Evolutionary conservation across 2,329 filamentous ascomycete species (phyloP).

Genomic region (Curvularia spicifera): DNA sequence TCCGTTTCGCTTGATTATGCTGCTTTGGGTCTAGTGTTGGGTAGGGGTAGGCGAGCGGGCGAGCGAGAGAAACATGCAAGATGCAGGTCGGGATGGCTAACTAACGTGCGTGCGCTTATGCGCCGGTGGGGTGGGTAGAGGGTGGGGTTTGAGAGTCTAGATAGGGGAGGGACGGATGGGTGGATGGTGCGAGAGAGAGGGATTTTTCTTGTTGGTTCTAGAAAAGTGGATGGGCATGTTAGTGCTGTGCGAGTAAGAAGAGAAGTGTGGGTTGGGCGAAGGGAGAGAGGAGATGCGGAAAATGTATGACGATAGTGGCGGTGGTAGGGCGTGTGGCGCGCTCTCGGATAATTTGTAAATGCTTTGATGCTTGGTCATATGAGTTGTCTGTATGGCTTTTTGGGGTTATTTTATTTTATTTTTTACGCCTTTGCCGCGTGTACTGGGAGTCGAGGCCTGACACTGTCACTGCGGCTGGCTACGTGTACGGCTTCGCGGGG

Average conservation of each 20-base stretch:
- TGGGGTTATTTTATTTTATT: background rate
- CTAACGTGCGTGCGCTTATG: too few relatives aligned
- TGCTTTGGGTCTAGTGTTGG: background rate
- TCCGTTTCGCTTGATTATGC: background rate
- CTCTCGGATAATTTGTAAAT: background rate
- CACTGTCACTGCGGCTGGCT: background rate
- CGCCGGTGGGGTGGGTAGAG: too few relatives aligned
- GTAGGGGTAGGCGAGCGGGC: slow-evolving; percentile 2
- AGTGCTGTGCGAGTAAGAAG: too few relatives aligned
- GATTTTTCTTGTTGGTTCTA: background rate
- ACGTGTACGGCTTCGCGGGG: background rate
- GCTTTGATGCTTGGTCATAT: background rate
- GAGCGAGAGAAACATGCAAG: too few relatives aligned
- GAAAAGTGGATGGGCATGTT: background rate
- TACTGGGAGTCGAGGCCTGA: background rate
- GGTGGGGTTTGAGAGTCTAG: too few relatives aligned
- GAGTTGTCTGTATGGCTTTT: background rate
- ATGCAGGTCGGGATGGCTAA: too few relatives aligned
- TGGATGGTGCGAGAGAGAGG: too few relatives aligned
- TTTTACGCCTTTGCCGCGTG: background rate
- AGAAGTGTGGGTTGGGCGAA: background rate
- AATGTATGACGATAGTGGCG: background rate
- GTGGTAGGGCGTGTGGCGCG: background rate
- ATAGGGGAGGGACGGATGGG: background rate
- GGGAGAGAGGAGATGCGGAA: background rate